Base-by-base conservation (phyloP, 1,284 basidiomycete genomes). In the Pseudozyma sp. region DNA sequence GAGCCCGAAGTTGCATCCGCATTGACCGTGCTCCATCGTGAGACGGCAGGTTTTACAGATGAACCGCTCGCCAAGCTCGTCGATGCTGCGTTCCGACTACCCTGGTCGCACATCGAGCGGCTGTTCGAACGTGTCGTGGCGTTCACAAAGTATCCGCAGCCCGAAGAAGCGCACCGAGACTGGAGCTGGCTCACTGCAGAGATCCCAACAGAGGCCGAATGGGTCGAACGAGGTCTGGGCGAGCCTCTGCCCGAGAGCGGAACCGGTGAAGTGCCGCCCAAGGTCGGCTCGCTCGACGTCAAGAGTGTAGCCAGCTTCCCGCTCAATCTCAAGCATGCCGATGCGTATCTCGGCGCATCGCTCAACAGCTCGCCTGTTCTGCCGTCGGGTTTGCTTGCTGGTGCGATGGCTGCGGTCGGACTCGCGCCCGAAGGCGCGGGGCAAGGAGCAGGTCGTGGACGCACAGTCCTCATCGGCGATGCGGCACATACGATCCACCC, bases 401-500 rank as follows among this genome's bases (percentile, higher is more conserved):
- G 67, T 6, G 78, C 67, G 7, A 57, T 82, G 49, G 67, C 78
- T 7, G 64, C 67, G 4, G 39, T 80, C 16, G 74, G 71, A 2
- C 37, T 79, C 11, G 71, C 71, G 0, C 67, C 74, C 0, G 75
- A 73, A 33, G 78, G 72, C 5, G 79, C 73, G 14, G 77, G 65
- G 3, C 78, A 75, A 34, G 74, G 73, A 13, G 50, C 29, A 0
- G 70, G 81, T 35, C 88, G 89, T 1, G 86, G 87, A 0, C 89
- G 96, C 3, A 95, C 92, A 0, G 94, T 91, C 1, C 89, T 99
- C 3, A 90, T 99, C 1, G 97, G 97, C 5, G 97, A 99, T 85
- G 95, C 97, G 1, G 96, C 95, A 14, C 97, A 99, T 81, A 93
- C 93, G 0, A 88, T 94, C 5, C 97, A 99, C 81, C 97, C 97